phyloP scores from a whole-genome alignment of 1,284 basidiomycete species.

The Sanghuangporus sanghuang region DNA sequence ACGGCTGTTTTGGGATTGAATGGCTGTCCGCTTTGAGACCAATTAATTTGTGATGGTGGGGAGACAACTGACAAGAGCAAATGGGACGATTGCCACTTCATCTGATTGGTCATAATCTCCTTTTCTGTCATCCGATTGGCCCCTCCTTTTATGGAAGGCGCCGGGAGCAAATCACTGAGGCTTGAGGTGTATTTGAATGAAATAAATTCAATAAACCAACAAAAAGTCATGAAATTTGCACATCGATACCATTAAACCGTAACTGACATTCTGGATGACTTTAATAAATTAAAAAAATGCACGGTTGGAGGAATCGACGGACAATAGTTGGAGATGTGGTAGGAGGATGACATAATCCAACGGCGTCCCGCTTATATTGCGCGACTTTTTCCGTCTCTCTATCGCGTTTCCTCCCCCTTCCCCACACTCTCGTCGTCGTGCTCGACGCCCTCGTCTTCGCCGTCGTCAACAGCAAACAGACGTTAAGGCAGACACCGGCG shows the following conservation, averaged over 20 bases:
- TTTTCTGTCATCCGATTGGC: not conserved
- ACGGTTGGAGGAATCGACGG: not conserved
- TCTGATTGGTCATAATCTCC: not conserved
- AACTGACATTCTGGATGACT: not conserved
- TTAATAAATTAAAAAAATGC: not conserved
- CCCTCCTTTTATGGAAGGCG: not conserved
- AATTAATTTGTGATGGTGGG: not conserved
- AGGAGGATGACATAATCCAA: not conserved
- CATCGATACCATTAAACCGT: not conserved
- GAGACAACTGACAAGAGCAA: not conserved
- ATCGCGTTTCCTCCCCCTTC: not conserved
- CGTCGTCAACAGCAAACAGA: not conserved
- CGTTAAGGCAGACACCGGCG: not conserved
- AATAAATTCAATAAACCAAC: not conserved
- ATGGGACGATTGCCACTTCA: not conserved
- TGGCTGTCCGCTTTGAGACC: not conserved
- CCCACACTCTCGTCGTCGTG: not conserved
- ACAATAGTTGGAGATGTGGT: not conserved
- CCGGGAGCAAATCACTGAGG: not conserved
- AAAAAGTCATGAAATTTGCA: not conserved
- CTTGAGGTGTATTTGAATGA: not conserved
- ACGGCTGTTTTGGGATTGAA: not conserved
- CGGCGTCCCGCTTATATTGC: conserved; percentile 1
- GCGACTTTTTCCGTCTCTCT: conserved; percentile 1
- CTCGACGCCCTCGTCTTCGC: not conserved